Percentiles rank a stretch among this genome's conserved stretches.
These are phyloP conservation scores for Pestalotiopsis sp. DNA, from an alignment of 2,329 filamentous ascomycete genomes.

Conservation along the genomic window DNA sequence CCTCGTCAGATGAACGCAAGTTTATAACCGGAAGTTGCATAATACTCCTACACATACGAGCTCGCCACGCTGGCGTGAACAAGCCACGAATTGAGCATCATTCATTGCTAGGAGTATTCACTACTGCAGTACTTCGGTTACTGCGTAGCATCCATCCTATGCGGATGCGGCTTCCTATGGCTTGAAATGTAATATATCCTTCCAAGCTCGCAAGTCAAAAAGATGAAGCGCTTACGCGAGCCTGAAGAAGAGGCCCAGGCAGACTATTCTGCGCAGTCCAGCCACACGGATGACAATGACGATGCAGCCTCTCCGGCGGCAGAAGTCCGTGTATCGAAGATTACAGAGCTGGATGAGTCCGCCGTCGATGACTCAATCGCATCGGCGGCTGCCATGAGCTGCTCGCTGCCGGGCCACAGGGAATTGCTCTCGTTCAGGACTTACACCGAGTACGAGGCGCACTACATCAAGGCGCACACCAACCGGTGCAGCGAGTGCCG, in stretches of 20 bases:
- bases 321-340: constrained; percentile 49
- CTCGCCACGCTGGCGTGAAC: too few relatives aligned
- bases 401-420: constrained; percentile 79
- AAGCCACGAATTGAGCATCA: too few relatives aligned
- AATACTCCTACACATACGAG: too few relatives aligned
- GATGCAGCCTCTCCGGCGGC: constrained; percentile 18
- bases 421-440: constrained; percentile 71
- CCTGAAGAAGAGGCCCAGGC: constrained; percentile 49
- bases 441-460: constrained; percentile 82
- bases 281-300: constrained; percentile 11
- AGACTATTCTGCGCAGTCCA: constrained; percentile 24
- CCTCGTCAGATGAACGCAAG: too few relatives aligned
- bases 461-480: constrained; percentile 80
- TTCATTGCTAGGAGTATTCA: too few relatives aligned
- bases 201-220: constrained; percentile 24
- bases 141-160: not conserved
- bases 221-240: constrained; percentile 68
- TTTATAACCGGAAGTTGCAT: too few relatives aligned
- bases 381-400: constrained; percentile 65
- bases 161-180: not conserved
- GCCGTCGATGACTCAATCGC: constrained; percentile 35
- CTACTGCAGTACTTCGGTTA: too few relatives aligned
- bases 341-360: constrained; percentile 59
- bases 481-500: constrained; percentile 85
- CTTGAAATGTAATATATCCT: constrained; percentile 37